A percentile compares a stretch with the other conserved stretches of the same genome.
Evolutionary conservation across 1,284 basidiomycete species (phyloP).

Genomic region (Megacollybia platyphylla): DNA sequence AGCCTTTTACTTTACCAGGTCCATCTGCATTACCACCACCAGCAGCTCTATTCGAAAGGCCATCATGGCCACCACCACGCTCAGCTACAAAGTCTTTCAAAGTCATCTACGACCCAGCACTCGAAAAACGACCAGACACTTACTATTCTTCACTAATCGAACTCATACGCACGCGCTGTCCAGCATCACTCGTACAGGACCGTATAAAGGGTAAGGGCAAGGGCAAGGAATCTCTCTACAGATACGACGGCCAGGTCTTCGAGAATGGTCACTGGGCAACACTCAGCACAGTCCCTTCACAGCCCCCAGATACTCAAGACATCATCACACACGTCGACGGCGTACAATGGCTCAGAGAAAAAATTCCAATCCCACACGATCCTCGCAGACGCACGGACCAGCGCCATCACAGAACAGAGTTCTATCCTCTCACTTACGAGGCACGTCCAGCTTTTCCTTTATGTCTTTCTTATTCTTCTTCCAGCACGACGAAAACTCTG

Average conservation of each 20-base stretch:
- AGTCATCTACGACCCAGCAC: conserved; percentile 48
- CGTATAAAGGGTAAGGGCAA: conserved; percentile 50
- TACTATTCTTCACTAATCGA: conserved; percentile 6
- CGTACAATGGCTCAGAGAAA: conserved; percentile 7
- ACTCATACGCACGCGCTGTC: conserved; percentile 2
- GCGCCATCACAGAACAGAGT: conserved; percentile 14
- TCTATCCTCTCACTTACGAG: conserved; percentile 46
- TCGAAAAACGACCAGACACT: conserved; percentile 20
- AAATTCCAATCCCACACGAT: conserved; percentile 20
- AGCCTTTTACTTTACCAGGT: conserved; percentile 3
- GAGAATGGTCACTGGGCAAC: conserved; percentile 23
- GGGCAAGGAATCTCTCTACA: conserved; percentile 42
- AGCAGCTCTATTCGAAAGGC: conserved; percentile 13
- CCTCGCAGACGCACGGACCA: conserved; percentile 27
- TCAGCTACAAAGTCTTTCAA: conserved; percentile 31
- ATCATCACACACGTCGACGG: neutral
- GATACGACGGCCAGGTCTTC: conserved; percentile 47
- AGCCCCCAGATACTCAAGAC: neutral
- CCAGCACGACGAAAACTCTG: conserved; percentile 73
- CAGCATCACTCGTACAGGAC: neutral
- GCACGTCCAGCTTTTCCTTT: conserved; percentile 24
- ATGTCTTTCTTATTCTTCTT: conserved; percentile 6
- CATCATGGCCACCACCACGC: conserved; percentile 31
- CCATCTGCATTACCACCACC: conserved; percentile 4
- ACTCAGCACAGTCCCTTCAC: neutral